Conservation (phyloP, 225 moss, liverwort and hornwort genomes). For the Polytrichum formosum region DNA sequence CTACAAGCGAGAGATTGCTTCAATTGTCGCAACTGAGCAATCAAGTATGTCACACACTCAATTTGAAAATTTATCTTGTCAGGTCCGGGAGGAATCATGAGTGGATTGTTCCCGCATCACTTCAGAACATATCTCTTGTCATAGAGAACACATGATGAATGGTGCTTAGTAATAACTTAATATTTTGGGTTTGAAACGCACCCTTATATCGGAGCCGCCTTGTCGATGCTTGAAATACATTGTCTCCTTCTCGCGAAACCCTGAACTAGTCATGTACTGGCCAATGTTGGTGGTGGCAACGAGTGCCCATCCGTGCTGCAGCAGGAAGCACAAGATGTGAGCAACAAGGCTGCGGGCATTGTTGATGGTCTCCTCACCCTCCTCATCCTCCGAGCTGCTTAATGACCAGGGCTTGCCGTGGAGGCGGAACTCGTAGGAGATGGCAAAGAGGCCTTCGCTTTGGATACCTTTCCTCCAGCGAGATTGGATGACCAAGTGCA, state of each 20-base stretch:
- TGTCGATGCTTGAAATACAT: slow-evolving; percentile 44
- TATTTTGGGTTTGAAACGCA: too few species aligned
- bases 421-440: slow-evolving; percentile 46
- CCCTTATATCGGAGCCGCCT: too few species aligned
- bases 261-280: neutral
- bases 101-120: too few species aligned
- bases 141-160: too few species aligned
- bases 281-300: slow-evolving; percentile 11
- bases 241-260: slow-evolving; percentile 7
- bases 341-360: slow-evolving; percentile 24
- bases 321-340: slow-evolving; percentile 39
- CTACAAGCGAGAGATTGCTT: too few species aligned
- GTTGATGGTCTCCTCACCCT: slow-evolving; percentile 11
- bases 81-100: too few species aligned
- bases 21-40: too few species aligned
- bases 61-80: too few species aligned
- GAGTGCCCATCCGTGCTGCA: slow-evolving; percentile 40
- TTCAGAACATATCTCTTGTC: too few species aligned
- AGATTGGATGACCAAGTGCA: slow-evolving; percentile 28
- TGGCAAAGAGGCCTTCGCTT: slow-evolving; percentile 26
- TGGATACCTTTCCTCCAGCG: slow-evolving; percentile 45
- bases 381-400: neutral
- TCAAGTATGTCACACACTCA: neutral
- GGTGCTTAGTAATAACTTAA: too few species aligned
- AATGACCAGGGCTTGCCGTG: slow-evolving; percentile 31